Base-by-base conservation (phyloP, 176 grass and related monocot genomes). In the Oryza glaberrima region DNA sequence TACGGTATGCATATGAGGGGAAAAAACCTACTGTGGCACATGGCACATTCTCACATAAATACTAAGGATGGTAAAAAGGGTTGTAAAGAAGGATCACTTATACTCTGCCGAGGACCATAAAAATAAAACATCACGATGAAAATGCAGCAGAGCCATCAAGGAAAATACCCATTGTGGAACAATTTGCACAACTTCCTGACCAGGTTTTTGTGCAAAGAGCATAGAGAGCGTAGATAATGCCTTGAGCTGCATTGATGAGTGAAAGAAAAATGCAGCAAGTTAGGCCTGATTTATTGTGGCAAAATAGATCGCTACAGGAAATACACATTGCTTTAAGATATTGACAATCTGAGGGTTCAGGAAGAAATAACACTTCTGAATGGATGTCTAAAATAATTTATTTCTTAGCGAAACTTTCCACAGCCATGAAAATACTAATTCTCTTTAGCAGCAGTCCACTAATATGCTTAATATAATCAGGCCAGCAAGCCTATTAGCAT, bases 131-230 rank as follows among this genome's bases (percentile, higher is more conserved):
- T 3, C 35, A 38, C 70, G 9, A 17, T 70, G 12, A 47, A 75
- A 87, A n/a, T 35, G 45, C 3, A 86, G 72, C 30, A 45, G 56
- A 61, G 72, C 1, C 36, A 61, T 44, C 4, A 32, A 89, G 67
- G 89, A 81, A 71, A 83, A 86, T 94, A 98, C 96, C 96, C 96
- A 98, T 80, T 88, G 93, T 47, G 89, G 93, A 83, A 90, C 77
- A 81, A 95, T 94, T 60, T 93, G 89, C 46, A 82, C 82, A 30
- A 95, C 78, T 93, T 95, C 93, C 54, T 95, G 93, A 26, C 74
- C 70, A 72, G 96, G 67, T 43, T 90, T 93, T 72, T 94, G 85
- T 60, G 85, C 81, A 91, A 98, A 95, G 38, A 98, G 87, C 61
- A 71, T 58, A 45, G 85, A 83, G 10, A 94, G 77, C 4, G 82